These are phyloP conservation scores for Colletotrichum sp. DNA, from an alignment of 2,329 filamentous ascomycete species.

Conservation along the genomic window DNA sequence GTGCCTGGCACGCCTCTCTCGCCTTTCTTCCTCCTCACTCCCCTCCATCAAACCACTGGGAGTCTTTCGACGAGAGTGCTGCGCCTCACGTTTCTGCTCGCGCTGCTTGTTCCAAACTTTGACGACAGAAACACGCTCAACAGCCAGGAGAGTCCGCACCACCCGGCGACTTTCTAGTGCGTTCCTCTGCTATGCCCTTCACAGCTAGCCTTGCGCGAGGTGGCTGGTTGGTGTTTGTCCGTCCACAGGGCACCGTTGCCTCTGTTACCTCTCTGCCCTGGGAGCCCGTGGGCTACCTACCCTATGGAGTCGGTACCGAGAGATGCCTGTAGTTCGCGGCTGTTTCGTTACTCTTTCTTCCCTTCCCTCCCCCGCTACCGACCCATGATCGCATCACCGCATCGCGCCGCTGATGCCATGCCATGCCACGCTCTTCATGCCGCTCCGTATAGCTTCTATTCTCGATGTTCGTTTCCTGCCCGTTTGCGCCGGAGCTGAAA, in stretches of 20 bases:
- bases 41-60: not conserved
- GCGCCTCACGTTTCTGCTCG: not conserved
- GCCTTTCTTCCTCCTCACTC: not conserved
- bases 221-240: not conserved
- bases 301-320: not conserved
- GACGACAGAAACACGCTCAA: not conserved
- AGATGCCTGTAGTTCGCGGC: not conserved
- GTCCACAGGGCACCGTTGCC: conserved; percentile 10
- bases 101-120: not conserved
- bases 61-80: not conserved
- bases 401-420: conserved; percentile 14
- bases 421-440: conserved; percentile 1
- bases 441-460: conserved; percentile 10
- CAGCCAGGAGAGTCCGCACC: not conserved
- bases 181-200: conserved; percentile 9
- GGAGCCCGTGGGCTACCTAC: not conserved
- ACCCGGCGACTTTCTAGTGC: conserved; percentile 14
- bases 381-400: conserved; percentile 8
- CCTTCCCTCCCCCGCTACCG: not conserved
- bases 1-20: not conserved
- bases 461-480: not conserved
- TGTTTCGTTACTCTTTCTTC: not conserved
- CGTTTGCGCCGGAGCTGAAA: not conserved
- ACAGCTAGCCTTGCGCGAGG: not conserved
- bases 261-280: not conserved